Evolutionary conservation across 2,329 filamentous ascomycete species (phyloP).

Genomic region (Xylaria sp.): DNA sequence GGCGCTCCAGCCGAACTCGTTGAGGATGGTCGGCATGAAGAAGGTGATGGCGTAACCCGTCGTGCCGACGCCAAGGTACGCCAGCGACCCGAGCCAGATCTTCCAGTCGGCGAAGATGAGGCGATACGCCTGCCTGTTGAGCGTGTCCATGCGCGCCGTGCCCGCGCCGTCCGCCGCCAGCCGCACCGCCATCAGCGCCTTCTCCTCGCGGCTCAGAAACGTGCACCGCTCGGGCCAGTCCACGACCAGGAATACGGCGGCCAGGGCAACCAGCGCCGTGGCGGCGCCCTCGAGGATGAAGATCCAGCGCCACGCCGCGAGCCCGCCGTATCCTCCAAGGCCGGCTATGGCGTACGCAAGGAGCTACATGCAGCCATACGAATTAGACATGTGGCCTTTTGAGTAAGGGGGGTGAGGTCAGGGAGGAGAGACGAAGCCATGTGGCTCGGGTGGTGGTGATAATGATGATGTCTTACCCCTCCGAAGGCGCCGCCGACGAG

Average conservation of each 20-base stretch:
- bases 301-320: conserved; percentile 54
- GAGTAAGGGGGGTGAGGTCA: background rate
- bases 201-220: conserved; percentile 49
- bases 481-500: conserved; percentile 47
- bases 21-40: conserved; percentile 47
- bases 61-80: conserved; percentile 37
- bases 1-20: conserved; percentile 43
- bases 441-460: background rate
- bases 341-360: conserved; percentile 52
- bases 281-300: conserved; percentile 45
- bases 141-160: conserved; percentile 34
- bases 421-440: background rate
- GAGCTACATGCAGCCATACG: conserved; percentile 32
- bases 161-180: conserved; percentile 36
- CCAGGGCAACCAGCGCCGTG: conserved; percentile 39
- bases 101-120: conserved; percentile 44
- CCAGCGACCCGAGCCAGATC: conserved; percentile 42
- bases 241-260: conserved; percentile 47
- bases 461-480: conserved; percentile 35
- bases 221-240: conserved; percentile 53
- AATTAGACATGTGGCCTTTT: background rate
- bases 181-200: conserved; percentile 36
- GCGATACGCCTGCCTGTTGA: conserved; percentile 34
- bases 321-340: conserved; percentile 46
- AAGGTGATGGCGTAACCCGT: conserved; percentile 41